A percentile compares a stretch with the other conserved stretches of the same genome.
These are phyloP conservation scores for Zanthoxylum bungeanum DNA, from an alignment of 345 rosid species.

Conservation along the genomic window DNA sequence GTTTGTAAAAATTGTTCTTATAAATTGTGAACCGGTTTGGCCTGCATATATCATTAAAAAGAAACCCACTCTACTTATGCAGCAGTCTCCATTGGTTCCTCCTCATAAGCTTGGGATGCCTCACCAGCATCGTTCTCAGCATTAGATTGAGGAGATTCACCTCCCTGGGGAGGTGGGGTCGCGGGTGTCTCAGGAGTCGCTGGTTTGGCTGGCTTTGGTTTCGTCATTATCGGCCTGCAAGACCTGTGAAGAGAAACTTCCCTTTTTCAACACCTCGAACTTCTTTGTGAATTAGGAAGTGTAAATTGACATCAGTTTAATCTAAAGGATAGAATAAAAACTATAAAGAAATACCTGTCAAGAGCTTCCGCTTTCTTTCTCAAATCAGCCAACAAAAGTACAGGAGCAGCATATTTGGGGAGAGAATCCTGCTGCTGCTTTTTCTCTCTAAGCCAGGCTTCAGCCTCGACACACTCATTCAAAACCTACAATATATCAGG, in stretches of 20 bases:
- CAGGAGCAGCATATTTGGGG: conserved; percentile 70
- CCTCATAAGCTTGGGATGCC: conserved; percentile 41
- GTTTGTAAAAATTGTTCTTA: conserved; percentile 8
- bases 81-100: conserved; percentile 82
- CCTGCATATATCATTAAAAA: conserved; percentile 4
- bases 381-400: conserved; percentile 70
- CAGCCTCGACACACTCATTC: conserved; percentile 83
- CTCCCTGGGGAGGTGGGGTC: conserved; percentile 46
- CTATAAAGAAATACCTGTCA: conserved; percentile 49
- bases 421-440: conserved; percentile 79
- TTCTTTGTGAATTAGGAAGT: no score
- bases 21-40: conserved; percentile 16
- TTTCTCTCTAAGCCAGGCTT: conserved; percentile 86
- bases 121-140: conserved; percentile 34
- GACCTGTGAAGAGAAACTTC: conserved; percentile 35
- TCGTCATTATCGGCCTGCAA: conserved; percentile 89
- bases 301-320: background rate
- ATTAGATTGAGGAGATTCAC: conserved; percentile 38
- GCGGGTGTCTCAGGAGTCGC: conserved; percentile 56
- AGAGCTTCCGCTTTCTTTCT: conserved; percentile 75
- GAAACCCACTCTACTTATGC: conserved; percentile 17
- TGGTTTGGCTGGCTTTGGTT: conserved; percentile 78
- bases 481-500: conserved; percentile 46
- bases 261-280: background rate
- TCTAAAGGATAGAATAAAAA: no score